phyloP scores from a whole-genome alignment of 2,329 filamentous ascomycete genomes.

The Fusarium falciforme region DNA sequence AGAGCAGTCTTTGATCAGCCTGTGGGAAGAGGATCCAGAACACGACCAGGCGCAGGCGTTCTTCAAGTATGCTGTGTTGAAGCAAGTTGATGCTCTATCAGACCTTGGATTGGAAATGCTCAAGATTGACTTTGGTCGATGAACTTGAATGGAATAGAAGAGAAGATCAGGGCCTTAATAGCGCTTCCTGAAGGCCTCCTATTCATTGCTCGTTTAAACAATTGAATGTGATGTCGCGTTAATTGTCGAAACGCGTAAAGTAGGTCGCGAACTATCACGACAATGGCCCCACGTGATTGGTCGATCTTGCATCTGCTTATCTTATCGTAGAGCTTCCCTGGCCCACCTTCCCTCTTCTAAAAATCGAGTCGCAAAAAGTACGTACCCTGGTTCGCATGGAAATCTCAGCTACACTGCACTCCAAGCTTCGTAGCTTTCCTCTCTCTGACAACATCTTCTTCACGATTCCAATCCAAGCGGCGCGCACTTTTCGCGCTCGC shows the following conservation, averaged over 20 bases:
- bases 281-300: not conserved
- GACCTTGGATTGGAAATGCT: slow-evolving; percentile 58
- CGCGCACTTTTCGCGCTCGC: slow-evolving; percentile 23
- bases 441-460: slow-evolving; percentile 11
- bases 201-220: not conserved
- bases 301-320: not conserved
- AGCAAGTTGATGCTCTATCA: slow-evolving; percentile 60
- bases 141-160: not conserved
- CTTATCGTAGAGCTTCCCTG: not conserved
- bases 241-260: not conserved
- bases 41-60: slow-evolving; percentile 56
- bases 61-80: slow-evolving; percentile 61
- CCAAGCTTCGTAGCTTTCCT: slow-evolving; percentile 12
- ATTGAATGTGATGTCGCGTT: not conserved
- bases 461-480: slow-evolving; percentile 9
- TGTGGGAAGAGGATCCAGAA: slow-evolving; percentile 57
- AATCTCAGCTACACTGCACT: slow-evolving; percentile 10
- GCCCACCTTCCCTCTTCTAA: not conserved
- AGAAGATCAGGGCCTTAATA: no score
- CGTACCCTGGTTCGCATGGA: slow-evolving; percentile 19
- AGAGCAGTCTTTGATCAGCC: slow-evolving; percentile 56
- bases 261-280: not conserved
- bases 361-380: slow-evolving; percentile 10
- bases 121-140: slow-evolving; percentile 51
- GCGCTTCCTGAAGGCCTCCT: not conserved